A percentile compares a stretch with the other conserved stretches of the same genome.
phyloP scores from a whole-genome alignment of 2,329 filamentous ascomycete genomes.

The Elsinoe fawcettii region DNA sequence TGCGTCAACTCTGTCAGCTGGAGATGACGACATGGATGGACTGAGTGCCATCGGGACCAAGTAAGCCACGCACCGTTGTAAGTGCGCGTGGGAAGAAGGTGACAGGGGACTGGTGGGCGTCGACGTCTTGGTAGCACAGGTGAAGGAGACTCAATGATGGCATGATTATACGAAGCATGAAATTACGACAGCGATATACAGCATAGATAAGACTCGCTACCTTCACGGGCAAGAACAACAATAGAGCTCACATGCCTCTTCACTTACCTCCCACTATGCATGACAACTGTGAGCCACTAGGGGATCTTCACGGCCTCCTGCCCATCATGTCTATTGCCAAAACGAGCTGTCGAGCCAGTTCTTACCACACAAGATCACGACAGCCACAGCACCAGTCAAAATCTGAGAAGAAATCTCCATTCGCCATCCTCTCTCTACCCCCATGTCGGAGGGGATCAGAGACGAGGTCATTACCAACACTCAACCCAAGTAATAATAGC shows the following conservation, averaged over 20 bases:
- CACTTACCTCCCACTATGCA: neutral
- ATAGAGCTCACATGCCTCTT: neutral
- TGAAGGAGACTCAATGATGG: neutral
- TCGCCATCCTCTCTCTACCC: neutral
- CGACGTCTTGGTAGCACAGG: no score
- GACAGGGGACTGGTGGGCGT: no score
- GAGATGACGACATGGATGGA: neutral
- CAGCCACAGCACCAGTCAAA: neutral
- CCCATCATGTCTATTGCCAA: no score
- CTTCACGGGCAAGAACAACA: neutral
- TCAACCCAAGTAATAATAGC: no score
- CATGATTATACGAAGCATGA: neutral
- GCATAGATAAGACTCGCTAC: neutral
- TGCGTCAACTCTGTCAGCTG: neutral
- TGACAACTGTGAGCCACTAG: no score
- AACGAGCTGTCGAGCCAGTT: no score
- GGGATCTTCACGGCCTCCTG: no score
- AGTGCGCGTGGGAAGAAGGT: neutral
- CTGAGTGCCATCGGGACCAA: neutral
- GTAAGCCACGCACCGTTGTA: neutral
- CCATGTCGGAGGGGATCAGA: neutral
- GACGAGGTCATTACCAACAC: no score
- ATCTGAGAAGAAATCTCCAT: neutral
- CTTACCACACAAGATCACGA: neutral
- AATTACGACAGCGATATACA: neutral